A percentile compares a stretch with the other conserved stretches of the same genome.
Evolutionary conservation across 305 asterid species (phyloP).

Genomic region (Fraxinus floribunda): DNA sequence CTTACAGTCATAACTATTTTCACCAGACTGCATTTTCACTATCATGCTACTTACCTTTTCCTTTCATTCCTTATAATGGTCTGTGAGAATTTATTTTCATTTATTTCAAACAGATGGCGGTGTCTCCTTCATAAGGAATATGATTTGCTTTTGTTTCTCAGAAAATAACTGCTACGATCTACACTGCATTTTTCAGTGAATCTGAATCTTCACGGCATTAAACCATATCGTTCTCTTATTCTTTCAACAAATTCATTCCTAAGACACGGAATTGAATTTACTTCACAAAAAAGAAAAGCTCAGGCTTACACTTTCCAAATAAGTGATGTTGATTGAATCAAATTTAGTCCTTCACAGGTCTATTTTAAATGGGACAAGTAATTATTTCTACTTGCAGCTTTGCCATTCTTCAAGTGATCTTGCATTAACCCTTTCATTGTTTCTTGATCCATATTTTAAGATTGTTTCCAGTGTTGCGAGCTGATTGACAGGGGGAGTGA

Average conservation of each 20-base stretch:
- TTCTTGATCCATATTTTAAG: neutral
- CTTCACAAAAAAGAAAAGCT: neutral
- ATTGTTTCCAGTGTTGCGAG: neutral
- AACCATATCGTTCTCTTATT: neutral
- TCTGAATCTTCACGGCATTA: neutral
- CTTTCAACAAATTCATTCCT: neutral
- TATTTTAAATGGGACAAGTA: neutral
- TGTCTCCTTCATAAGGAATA: neutral
- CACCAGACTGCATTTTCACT: neutral
- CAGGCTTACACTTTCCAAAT: neutral
- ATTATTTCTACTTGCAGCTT: neutral
- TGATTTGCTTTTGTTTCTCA: neutral
- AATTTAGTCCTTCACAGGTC: neutral
- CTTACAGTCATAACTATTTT: neutral
- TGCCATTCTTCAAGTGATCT: neutral
- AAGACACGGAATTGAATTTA: neutral
- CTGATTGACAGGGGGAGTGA: neutral
- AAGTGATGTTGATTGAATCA: neutral
- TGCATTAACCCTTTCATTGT: neutral
- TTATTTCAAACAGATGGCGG: neutral
- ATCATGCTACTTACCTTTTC: slow-evolving; percentile 2
- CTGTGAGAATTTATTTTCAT: neutral
- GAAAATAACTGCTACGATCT: neutral
- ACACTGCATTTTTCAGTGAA: neutral
- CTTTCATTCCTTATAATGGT: neutral